These are phyloP conservation scores for Obba rivulosa DNA, from an alignment of 768 basidiomycete species.

Conservation along the genomic window DNA sequence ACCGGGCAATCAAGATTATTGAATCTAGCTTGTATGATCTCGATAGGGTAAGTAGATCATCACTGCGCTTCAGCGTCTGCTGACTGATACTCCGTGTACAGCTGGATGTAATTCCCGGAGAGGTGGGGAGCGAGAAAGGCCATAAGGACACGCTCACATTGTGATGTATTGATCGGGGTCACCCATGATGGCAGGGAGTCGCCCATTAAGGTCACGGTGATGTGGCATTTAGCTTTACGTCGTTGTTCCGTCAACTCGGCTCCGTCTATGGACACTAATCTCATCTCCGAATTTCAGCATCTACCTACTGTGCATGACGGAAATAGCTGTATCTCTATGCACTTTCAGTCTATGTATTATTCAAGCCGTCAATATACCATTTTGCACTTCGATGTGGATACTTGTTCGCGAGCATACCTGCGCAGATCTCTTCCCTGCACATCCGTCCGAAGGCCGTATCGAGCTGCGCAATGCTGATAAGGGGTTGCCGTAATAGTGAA, in stretches of 20 bases:
- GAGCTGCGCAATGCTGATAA: too few relatives aligned
- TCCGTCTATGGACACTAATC: neutral
- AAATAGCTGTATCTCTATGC: neutral
- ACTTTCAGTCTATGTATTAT: neutral
- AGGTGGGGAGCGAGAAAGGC: conserved; percentile 56
- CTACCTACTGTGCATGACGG: neutral
- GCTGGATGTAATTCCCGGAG: conserved; percentile 61
- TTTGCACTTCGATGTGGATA: too few relatives aligned
- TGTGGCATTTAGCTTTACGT: neutral
- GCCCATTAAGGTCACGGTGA: neutral
- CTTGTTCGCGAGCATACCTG: too few relatives aligned
- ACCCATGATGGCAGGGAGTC: neutral
- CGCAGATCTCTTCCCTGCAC: too few relatives aligned
- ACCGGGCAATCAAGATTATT: conserved; percentile 70
- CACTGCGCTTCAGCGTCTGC: conserved; percentile 9
- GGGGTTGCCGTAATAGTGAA: too few relatives aligned
- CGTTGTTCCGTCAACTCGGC: neutral
- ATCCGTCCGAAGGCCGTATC: too few relatives aligned
- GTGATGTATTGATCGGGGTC: conserved; percentile 12
- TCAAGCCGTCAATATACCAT: too few relatives aligned
- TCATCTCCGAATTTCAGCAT: neutral
- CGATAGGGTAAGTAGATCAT: conserved; percentile 53
- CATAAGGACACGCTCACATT: conserved; percentile 36
- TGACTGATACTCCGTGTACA: conserved; percentile 23
- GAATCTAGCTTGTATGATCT: conserved; percentile 74